Conservation (phyloP, 1,284 basidiomycete genomes). For the Cystobasidium slooffiae region DNA sequence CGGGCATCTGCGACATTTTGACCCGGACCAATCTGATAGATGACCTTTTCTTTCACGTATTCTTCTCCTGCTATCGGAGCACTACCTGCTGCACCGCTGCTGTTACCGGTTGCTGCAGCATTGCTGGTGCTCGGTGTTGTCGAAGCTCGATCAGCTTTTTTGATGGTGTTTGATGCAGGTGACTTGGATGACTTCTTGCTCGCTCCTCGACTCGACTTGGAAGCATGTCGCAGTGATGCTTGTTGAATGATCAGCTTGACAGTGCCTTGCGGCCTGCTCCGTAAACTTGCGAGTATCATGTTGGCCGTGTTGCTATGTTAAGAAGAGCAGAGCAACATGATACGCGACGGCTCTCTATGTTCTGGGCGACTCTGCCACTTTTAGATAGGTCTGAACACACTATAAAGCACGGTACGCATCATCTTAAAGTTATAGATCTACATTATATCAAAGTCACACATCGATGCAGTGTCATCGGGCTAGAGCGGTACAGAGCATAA, state of each 20-base stretch:
- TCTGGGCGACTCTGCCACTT: background rate
- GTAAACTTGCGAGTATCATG: background rate
- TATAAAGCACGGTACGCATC: too few relatives aligned
- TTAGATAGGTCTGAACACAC: too few relatives aligned
- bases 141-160: conserved; percentile 4
- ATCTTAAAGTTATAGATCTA: too few relatives aligned
- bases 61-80: background rate
- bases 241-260: background rate
- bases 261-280: background rate
- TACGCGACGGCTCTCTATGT: background rate
- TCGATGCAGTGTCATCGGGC: too few relatives aligned
- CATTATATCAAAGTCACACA: too few relatives aligned
- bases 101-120: background rate
- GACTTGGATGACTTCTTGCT: conserved; percentile 8
- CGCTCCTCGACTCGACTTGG: background rate
- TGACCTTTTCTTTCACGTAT: conserved; percentile 20
- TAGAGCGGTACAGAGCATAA: too few relatives aligned
- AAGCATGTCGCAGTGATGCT: conserved; percentile 2
- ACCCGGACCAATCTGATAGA: conserved; percentile 19
- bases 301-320: background rate
- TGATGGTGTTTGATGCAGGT: background rate
- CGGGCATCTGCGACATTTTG: conserved; percentile 15
- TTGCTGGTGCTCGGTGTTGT: background rate
- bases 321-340: background rate
- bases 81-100: background rate